A percentile compares a stretch with the other conserved stretches of the same genome.
Evolutionary conservation across 169 alveolate species (phyloP).

Genomic region (Ichthyophthirius multifiliis): DNA sequence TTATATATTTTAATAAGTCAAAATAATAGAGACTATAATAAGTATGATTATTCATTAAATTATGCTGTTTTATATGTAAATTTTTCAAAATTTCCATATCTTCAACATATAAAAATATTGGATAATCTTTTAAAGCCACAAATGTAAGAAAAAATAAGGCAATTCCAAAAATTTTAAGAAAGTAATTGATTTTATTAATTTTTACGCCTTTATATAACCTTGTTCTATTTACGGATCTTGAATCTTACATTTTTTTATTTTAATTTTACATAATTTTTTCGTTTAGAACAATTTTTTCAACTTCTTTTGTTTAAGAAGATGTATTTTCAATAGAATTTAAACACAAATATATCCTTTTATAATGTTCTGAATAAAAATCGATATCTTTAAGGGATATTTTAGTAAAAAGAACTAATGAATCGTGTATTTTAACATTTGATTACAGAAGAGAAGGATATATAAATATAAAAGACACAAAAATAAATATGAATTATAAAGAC

Average conservation of each 20-base stretch:
- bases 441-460: conserved; percentile 1
- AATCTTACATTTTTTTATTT: neutral
- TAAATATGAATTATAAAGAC: neutral
- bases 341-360: neutral
- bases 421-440: neutral
- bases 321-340: neutral
- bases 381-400: neutral
- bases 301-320: neutral
- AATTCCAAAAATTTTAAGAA: neutral
- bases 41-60: neutral
- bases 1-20: neutral
- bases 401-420: neutral
- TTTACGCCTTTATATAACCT: neutral
- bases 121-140: neutral
- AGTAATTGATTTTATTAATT: neutral
- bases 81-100: neutral
- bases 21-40: neutral
- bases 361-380: conserved; percentile 5
- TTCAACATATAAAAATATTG: neutral
- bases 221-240: neutral
- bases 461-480: neutral
- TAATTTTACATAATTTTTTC: neutral
- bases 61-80: neutral
- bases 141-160: neutral
- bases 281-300: neutral